phyloP scores from a whole-genome alignment of 371 early-diverging fungal species.

The Gilbertella persicaria region DNA sequence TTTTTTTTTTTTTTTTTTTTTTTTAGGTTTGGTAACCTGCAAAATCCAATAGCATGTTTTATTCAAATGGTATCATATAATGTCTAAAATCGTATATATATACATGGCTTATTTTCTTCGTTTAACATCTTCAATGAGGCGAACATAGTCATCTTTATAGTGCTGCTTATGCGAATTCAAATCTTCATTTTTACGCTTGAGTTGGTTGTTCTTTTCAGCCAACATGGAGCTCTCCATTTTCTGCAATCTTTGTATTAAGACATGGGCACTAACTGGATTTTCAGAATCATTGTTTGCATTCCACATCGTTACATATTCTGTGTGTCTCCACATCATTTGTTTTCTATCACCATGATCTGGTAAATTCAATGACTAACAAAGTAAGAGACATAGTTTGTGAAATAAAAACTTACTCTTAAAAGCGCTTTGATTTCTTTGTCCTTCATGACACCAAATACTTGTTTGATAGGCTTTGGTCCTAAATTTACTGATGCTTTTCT shows the following conservation, averaged over 20 bases:
- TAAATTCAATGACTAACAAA: slow-evolving; percentile 12
- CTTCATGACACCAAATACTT: slow-evolving; percentile 10
- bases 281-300: slow-evolving; percentile 28
- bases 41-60: no score
- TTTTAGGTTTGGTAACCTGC: no score
- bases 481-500: neutral
- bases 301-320: slow-evolving; percentile 25
- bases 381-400: neutral
- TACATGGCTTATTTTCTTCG: neutral
- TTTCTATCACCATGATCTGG: slow-evolving; percentile 27
- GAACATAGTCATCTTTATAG: neutral
- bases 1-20: no score
- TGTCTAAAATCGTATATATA: no score
- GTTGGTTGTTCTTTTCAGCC: slow-evolving; percentile 3
- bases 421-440: slow-evolving; percentile 13
- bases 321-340: slow-evolving; percentile 23
- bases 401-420: slow-evolving; percentile 12
- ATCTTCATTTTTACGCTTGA: slow-evolving; percentile 13
- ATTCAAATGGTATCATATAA: no score
- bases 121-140: neutral
- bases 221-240: slow-evolving; percentile 9
- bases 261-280: slow-evolving; percentile 12
- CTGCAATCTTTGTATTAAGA: slow-evolving; percentile 12
- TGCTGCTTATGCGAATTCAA: slow-evolving; percentile 8
- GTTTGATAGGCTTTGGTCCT: slow-evolving; percentile 12